Percentiles rank a stretch among this genome's conserved stretches.
These are phyloP conservation scores for Cryptococcus hybrid DNA, from an alignment of 1,284 basidiomycete species.

Conservation along the genomic window DNA sequence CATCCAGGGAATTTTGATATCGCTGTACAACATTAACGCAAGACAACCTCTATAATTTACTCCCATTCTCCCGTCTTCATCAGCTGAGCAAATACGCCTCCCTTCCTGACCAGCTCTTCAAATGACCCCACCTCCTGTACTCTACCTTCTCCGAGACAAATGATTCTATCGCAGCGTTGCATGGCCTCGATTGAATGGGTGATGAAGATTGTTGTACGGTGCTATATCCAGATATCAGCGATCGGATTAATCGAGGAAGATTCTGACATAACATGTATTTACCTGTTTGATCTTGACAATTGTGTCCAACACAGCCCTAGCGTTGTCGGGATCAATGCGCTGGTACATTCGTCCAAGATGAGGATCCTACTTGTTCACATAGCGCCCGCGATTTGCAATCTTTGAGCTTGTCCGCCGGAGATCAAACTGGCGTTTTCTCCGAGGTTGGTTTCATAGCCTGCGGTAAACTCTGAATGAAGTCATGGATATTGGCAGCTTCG, in stretches of 20 bases:
- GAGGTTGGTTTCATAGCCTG: slow-evolving; percentile 77
- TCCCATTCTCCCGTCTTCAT: slow-evolving; percentile 85
- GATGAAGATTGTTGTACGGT: slow-evolving; percentile 82
- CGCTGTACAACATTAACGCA: neutral
- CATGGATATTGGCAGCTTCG: slow-evolving; percentile 72
- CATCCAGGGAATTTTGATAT: slow-evolving; percentile 40
- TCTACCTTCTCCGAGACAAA: slow-evolving; percentile 74
- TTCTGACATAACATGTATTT: slow-evolving; percentile 11
- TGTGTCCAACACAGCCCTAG: slow-evolving; percentile 74
- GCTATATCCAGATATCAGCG: slow-evolving; percentile 71
- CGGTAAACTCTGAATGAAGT: slow-evolving; percentile 78
- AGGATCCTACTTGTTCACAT: slow-evolving; percentile 67
- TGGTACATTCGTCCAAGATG: slow-evolving; percentile 92
- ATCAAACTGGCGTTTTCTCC: slow-evolving; percentile 86
- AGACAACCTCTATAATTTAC: slow-evolving; percentile 10
- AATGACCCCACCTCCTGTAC: slow-evolving; percentile 79
- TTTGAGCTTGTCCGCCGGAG: slow-evolving; percentile 92
- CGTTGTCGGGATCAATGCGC: slow-evolving; percentile 78
- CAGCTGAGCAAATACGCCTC: slow-evolving; percentile 76
- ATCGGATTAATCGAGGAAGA: too few relatives aligned
- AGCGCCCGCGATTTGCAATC: slow-evolving; percentile 88
- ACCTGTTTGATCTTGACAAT: slow-evolving; percentile 62
- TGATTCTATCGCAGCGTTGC: slow-evolving; percentile 84
- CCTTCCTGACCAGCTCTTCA: slow-evolving; percentile 64
- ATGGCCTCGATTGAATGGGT: slow-evolving; percentile 92